These are phyloP conservation scores for Diplosphaera chodatii DNA, from an alignment of 139 green algal species.

Conservation along the genomic window DNA sequence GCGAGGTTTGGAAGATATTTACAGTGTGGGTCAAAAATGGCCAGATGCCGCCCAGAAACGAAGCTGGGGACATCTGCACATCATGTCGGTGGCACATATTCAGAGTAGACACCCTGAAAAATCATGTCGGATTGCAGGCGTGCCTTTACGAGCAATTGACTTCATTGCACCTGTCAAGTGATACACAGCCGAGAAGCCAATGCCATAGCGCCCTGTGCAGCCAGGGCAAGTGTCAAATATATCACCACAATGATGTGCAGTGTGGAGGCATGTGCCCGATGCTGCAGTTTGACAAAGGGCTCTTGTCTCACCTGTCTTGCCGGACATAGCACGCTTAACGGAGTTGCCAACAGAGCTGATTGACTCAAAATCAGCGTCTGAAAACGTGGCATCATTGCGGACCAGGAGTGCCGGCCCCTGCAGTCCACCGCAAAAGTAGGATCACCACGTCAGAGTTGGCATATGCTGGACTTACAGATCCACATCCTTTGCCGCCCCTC, in stretches of 20 bases:
- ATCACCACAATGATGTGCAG: too few relatives aligned
- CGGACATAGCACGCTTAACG: slow-evolving; percentile 43
- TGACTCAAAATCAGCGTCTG: slow-evolving; percentile 51
- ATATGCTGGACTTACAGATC: too few relatives aligned
- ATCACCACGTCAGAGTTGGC: too few relatives aligned
- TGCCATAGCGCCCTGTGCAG: slow-evolving; percentile 9
- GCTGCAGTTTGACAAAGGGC: too few relatives aligned
- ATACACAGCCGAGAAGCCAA: slow-evolving; percentile 71
- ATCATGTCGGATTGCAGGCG: too few relatives aligned
- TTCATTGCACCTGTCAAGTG: slow-evolving; percentile 42
- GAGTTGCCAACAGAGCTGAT: slow-evolving; percentile 69
- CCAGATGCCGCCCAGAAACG: slow-evolving; percentile 46
- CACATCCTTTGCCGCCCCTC: too few relatives aligned
- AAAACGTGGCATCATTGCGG: slow-evolving; percentile 69
- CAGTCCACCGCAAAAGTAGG: background rate
- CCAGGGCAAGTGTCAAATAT: too few relatives aligned
- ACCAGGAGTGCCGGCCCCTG: slow-evolving; percentile 62
- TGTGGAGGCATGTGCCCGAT: too few relatives aligned
- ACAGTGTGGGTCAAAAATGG: slow-evolving; percentile 74
- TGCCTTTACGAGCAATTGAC: too few relatives aligned
- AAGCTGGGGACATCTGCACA: slow-evolving; percentile 58
- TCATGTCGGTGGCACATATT: too few relatives aligned
- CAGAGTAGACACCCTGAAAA: too few relatives aligned
- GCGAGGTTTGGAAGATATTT: slow-evolving; percentile 13
- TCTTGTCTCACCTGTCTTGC: slow-evolving; percentile 48